phyloP scores from a whole-genome alignment of 2,329 filamentous ascomycete species.

The Fusarium pseudoanthophilum region DNA sequence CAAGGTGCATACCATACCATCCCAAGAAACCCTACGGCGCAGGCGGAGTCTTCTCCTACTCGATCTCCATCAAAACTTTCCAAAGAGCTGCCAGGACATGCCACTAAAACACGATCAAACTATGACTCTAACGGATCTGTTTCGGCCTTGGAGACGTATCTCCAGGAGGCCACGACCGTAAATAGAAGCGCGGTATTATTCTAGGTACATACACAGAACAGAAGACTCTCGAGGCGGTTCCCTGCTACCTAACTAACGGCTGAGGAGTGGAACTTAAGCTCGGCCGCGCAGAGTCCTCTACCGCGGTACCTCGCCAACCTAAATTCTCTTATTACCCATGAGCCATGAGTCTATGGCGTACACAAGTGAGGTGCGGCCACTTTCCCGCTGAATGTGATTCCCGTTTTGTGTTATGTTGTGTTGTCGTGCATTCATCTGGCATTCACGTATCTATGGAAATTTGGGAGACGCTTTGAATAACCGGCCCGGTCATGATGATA shows the following conservation, averaged over 20 bases:
- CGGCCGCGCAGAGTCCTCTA: conserved; percentile 10
- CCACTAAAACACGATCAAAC: conserved; percentile 13
- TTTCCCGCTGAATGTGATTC: not conserved
- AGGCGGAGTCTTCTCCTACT: conserved; percentile 29
- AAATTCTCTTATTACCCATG: conserved; percentile 8
- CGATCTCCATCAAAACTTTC: conserved; percentile 19
- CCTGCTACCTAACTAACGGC: conserved; percentile 20
- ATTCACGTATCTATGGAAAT: conserved; percentile 38
- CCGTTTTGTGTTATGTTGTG: not conserved
- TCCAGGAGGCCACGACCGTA: conserved; percentile 5
- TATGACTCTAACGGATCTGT: conserved; percentile 40
- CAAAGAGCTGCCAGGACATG: conserved; percentile 17
- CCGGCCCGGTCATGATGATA: conserved; percentile 39
- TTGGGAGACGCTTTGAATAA: conserved; percentile 29
- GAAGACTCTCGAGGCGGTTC: conserved; percentile 12
- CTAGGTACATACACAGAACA: conserved; percentile 2
- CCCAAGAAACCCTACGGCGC: conserved; percentile 24
- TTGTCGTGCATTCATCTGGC: conserved; percentile 31
- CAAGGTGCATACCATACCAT: conserved; percentile 18
- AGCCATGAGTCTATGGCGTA: conserved; percentile 10
- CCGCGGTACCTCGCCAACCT: conserved; percentile 27
- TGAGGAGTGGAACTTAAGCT: conserved; percentile 37
- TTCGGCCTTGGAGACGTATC: conserved; percentile 32
- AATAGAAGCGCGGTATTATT: conserved; percentile 16
- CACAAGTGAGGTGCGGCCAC: conserved; percentile 1